Evolutionary conservation across 2,329 filamentous ascomycete genomes (phyloP), one percentile per base, ranked within the genome.

Genomic region (Xylariaceae sp.): DNA sequence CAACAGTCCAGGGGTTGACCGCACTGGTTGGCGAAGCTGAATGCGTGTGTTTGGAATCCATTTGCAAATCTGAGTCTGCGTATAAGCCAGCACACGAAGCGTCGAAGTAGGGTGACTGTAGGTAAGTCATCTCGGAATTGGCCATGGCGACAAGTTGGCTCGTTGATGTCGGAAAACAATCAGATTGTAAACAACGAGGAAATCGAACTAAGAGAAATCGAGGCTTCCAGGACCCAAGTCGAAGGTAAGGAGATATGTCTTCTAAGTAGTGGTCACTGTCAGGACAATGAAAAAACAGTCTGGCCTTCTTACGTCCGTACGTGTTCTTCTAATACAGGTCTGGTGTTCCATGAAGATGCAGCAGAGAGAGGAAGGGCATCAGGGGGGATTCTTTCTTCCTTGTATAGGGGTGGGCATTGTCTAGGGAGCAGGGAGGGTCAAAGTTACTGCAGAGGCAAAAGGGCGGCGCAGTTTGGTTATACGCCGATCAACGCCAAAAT

Each of bases 11-110:
- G 41, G 51, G 32, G 47, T 40, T 49, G 40, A n/a, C 30, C 7
- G 53, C 29, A 29, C 54, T 60, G 31, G 54, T 32, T 3, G 61
- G 55, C 39, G 62, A 60, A 56, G 52, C 39, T 51, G 64, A 51
- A 55, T 54, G 54, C 47, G 66, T 59, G 46, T 69, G 62, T n/a
- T 47, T 55, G 6, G 68, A 64, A 26, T 70, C 69, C 59, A 62
- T 59, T 56, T 51, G 8, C 39, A 59, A 27, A 53, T 60, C 51
- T 50, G 48, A n/a, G 52, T 60, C 51, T 47, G 50, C 47, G 57
- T 54, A 59, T 57, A 61, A 32, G 41, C 26, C 19, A 50, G 61
- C 52, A 48, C 61, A 43, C 55, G 58, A 50, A 53, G 64, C n/a
- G 30, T 52, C 50, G 43, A 43, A 26, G 44, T 55, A 55, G 3